Percentiles rank a stretch among this genome's conserved stretches.
Conservation (phyloP, 1,139 yeast genomes). For the Saccharomyces pastorianus region DNA sequence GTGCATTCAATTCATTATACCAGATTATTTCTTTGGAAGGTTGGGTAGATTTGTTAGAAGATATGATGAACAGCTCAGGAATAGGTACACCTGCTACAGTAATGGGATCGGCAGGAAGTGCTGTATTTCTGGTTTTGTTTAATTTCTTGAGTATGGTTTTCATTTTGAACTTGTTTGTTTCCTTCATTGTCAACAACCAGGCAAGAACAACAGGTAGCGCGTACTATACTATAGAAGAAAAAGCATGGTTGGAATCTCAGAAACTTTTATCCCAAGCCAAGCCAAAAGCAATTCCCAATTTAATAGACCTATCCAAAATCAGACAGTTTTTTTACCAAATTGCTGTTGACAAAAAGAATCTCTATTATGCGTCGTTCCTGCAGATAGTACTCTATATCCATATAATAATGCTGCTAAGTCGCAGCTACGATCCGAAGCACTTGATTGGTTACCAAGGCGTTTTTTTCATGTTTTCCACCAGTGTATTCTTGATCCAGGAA, state of each 20-base stretch:
- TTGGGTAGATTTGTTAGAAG: conserved; percentile 71
- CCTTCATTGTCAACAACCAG: conserved; percentile 82
- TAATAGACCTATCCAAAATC: conserved; percentile 33
- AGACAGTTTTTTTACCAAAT: conserved; percentile 43
- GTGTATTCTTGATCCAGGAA: conserved; percentile 40
- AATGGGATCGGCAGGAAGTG: conserved; percentile 63
- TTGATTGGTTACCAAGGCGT: conserved; percentile 37
- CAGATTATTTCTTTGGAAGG: conserved; percentile 89
- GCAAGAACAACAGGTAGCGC: conserved; percentile 82
- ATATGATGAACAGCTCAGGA: conserved; percentile 70
- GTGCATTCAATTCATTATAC: conserved; percentile 62
- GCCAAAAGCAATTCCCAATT: conserved; percentile 58
- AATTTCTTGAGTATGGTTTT: conserved; percentile 75
- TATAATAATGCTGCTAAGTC: conserved; percentile 52
- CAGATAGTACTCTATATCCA: conserved; percentile 48
- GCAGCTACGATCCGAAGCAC: conserved; percentile 39
- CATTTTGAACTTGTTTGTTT: conserved; percentile 78
- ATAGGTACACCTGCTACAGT: conserved; percentile 48
- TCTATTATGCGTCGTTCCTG: conserved; percentile 30
- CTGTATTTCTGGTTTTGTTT: conserved; percentile 63
- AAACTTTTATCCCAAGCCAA: conserved; percentile 57
- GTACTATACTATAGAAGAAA: conserved; percentile 70
- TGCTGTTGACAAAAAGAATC: conserved; percentile 44
- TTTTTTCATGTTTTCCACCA: conserved; percentile 43
- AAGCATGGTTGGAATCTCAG: conserved; percentile 80